These are phyloP conservation scores for Cryptosporidium sp. DNA, from an alignment of 169 alveolate species.

Conservation along the genomic window DNA sequence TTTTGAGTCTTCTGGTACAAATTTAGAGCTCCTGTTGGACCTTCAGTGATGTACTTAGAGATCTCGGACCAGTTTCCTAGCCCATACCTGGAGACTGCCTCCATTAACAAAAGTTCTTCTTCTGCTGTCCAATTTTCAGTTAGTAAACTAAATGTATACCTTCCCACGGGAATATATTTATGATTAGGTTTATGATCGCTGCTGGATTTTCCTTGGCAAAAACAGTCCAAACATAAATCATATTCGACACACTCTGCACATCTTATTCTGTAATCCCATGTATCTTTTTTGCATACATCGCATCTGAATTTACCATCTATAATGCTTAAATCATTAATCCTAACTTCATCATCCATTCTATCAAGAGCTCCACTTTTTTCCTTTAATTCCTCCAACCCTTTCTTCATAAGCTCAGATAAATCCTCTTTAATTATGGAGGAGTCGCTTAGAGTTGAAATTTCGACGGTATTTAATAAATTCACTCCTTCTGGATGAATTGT, in stretches of 20 bases:
- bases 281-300: constrained; percentile 69
- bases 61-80: constrained; percentile 90
- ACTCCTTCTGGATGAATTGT: constrained; percentile 42
- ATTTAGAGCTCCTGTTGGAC: constrained; percentile 59
- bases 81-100: constrained; percentile 90
- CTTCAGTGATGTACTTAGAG: constrained; percentile 72
- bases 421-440: constrained; percentile 35
- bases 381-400: constrained; percentile 32
- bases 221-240: constrained; percentile 88
- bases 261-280: constrained; percentile 80
- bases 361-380: not conserved
- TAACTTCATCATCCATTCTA: not conserved
- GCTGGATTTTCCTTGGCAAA: constrained; percentile 87
- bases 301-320: constrained; percentile 75
- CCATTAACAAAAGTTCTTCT: constrained; percentile 89
- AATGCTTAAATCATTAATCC: constrained; percentile 32
- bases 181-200: constrained; percentile 85
- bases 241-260: constrained; percentile 92
- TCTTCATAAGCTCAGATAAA: constrained; percentile 13
- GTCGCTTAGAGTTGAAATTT: constrained; percentile 47
- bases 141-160: constrained; percentile 86
- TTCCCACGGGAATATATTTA: constrained; percentile 89
- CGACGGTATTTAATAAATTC: constrained; percentile 33
- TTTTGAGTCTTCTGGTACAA: constrained; percentile 57
- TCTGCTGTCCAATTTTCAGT: constrained; percentile 90